phyloP scores from a whole-genome alignment of 1,284 basidiomycete genomes.

The Leccinum subrobustum region DNA sequence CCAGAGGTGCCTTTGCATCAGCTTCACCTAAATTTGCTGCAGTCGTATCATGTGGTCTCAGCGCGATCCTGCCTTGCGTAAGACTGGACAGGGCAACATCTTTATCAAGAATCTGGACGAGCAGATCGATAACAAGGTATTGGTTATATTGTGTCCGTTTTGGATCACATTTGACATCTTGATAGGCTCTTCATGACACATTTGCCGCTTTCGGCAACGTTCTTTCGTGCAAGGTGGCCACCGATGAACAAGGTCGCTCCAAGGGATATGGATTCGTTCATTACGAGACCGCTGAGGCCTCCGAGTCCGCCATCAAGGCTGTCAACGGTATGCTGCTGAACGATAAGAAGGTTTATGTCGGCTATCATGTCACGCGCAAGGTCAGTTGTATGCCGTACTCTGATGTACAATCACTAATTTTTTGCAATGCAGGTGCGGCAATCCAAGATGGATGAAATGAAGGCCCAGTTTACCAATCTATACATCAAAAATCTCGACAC shows the following conservation, averaged over 20 bases:
- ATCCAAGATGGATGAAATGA: slow-evolving; percentile 98
- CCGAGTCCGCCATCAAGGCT: slow-evolving; percentile 94
- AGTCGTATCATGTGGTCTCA: slow-evolving; percentile 99
- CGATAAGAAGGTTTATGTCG: slow-evolving; percentile 99
- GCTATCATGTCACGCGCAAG: slow-evolving; percentile 97
- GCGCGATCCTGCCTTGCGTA: slow-evolving; percentile 98
- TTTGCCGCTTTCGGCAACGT: slow-evolving; percentile 99
- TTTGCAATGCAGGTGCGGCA: slow-evolving; percentile 72
- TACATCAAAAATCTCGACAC: slow-evolving; percentile 97
- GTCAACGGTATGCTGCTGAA: slow-evolving; percentile 99
- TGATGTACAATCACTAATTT: not conserved
- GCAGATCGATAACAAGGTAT: slow-evolving; percentile 97
- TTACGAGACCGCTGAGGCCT: slow-evolving; percentile 97
- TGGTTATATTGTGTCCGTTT: not conserved
- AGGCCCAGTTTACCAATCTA: slow-evolving; percentile 96
- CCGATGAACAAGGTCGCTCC: slow-evolving; percentile 89
- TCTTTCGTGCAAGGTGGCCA: slow-evolving; percentile 98
- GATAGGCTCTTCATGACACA: slow-evolving; percentile 95
- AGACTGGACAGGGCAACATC: slow-evolving; percentile 99
- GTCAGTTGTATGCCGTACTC: slow-evolving; percentile 39
- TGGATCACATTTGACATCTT: slow-evolving; percentile 3
- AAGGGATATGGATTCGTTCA: slow-evolving; percentile 99
- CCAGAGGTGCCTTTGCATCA: not conserved
- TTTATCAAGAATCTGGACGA: slow-evolving; percentile 99
- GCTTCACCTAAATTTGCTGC: slow-evolving; percentile 5